A percentile compares a stretch with the other conserved stretches of the same genome.
These are phyloP conservation scores for Phanerochaete sordida DNA, from an alignment of 768 basidiomycete species.

Conservation along the genomic window DNA sequence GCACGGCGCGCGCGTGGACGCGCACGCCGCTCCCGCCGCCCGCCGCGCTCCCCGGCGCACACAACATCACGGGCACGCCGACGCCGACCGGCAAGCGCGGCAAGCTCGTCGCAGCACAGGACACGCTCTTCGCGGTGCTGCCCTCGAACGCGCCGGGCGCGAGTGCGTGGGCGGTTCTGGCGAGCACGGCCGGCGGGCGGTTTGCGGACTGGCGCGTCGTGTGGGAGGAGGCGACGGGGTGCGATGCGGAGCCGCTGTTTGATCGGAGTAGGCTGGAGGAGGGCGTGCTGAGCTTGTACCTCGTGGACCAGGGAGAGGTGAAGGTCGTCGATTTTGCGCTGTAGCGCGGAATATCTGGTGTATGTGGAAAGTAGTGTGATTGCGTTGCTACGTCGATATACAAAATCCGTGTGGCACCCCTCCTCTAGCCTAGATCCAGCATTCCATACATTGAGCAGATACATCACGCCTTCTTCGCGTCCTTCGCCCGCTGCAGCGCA, in stretches of 20 bases:
- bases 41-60: slow-evolving; percentile 18
- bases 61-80: slow-evolving; percentile 34
- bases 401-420: no score
- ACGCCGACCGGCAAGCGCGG: slow-evolving; percentile 37
- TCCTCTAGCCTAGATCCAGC: no score
- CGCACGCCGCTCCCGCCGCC: slow-evolving; percentile 29
- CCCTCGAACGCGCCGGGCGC: slow-evolving; percentile 34
- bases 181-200: slow-evolving; percentile 26
- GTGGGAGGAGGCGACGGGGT: slow-evolving; percentile 29
- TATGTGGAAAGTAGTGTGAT: no score
- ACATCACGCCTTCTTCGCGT: neutral
- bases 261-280: slow-evolving; percentile 30
- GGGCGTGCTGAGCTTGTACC: slow-evolving; percentile 30
- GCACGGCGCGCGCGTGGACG: slow-evolving; percentile 27
- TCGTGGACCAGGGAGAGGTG: slow-evolving; percentile 29
- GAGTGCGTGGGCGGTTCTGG: slow-evolving; percentile 28
- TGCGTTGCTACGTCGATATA: no score
- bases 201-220: slow-evolving; percentile 32
- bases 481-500: neutral
- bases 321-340: slow-evolving; percentile 23
- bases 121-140: slow-evolving; percentile 26
- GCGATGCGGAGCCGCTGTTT: slow-evolving; percentile 31
- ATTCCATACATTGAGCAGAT: neutral
- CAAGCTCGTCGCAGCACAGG: slow-evolving; percentile 24
- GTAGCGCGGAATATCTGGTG: neutral